These are phyloP conservation scores for Galium porrigens DNA, from an alignment of 305 asterid genomes.

Conservation along the genomic window DNA sequence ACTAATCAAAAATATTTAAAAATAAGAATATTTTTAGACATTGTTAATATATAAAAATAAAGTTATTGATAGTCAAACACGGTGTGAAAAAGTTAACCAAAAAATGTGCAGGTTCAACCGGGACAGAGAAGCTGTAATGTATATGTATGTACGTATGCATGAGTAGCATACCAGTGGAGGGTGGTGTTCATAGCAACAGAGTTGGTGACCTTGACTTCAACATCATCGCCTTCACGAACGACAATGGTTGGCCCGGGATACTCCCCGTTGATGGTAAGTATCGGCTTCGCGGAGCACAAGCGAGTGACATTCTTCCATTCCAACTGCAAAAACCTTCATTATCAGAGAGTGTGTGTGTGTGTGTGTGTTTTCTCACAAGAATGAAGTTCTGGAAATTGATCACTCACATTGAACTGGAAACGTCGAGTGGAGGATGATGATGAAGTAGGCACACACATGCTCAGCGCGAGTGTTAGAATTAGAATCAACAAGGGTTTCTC, in stretches of 20 bases:
- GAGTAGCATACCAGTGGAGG: conserved; percentile 39
- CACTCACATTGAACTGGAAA: conserved; percentile 41
- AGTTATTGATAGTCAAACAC: too few species aligned
- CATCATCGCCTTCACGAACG: conserved; percentile 67
- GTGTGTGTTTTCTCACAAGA: background rate
- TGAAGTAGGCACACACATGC: conserved; percentile 17
- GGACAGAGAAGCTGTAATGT: too few species aligned
- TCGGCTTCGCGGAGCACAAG: conserved; percentile 36
- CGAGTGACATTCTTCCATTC: conserved; percentile 49
- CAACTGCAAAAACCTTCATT: conserved; percentile 27
- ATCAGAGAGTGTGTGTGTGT: background rate
- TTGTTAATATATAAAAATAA: too few species aligned
- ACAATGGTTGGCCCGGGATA: conserved; percentile 61
- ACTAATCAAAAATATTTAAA: too few species aligned
- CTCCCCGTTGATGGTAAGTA: conserved; percentile 46
- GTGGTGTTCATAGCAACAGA: conserved; percentile 44
- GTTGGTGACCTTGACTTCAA: conserved; percentile 44
- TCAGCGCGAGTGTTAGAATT: conserved; percentile 3
- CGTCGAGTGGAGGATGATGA: conserved; percentile 19
- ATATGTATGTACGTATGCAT: too few species aligned
- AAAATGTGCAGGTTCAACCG: too few species aligned
- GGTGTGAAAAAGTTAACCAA: too few species aligned
- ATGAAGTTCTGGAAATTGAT: background rate
- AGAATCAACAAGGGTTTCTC: background rate
- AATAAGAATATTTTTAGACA: too few species aligned